Percentiles rank a stretch among this genome's conserved stretches.
Evolutionary conservation across 306 rosid genomes (phyloP).

Genomic region (Glycyrrhiza uralensis): DNA sequence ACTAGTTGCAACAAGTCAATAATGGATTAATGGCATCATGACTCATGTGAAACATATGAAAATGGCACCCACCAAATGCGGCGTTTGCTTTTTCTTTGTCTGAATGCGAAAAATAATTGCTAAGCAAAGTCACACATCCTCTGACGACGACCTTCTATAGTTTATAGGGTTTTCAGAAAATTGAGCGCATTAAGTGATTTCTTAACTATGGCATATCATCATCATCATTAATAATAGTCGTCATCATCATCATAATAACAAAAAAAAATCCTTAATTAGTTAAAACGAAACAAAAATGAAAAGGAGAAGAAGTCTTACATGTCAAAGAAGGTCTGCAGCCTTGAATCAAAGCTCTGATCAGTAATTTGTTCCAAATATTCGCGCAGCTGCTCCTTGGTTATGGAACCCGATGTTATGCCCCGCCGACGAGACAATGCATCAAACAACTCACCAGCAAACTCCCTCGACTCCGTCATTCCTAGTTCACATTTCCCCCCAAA

Average conservation of each 20-base stretch:
- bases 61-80: slow-evolving; percentile 16
- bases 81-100: not conserved
- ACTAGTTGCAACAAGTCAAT: not conserved
- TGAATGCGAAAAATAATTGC: not conserved
- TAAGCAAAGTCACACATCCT: not conserved
- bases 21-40: slow-evolving; percentile 5
- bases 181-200: not conserved
- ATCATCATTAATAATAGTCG: too few species aligned
- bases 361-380: slow-evolving; percentile 90
- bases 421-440: slow-evolving; percentile 81
- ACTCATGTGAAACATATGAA: slow-evolving; percentile 30
- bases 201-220: not conserved
- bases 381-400: slow-evolving; percentile 55
- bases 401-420: slow-evolving; percentile 58
- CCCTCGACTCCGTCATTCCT: slow-evolving; percentile 77
- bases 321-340: slow-evolving; percentile 89
- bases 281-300: not conserved
- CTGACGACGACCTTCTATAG: not conserved
- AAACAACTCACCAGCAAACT: slow-evolving; percentile 71
- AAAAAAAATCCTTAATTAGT: too few species aligned
- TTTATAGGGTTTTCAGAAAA: not conserved
- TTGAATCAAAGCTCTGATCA: slow-evolving; percentile 79
- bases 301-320: slow-evolving; percentile 45
- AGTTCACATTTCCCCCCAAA: not conserved
- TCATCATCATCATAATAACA: not conserved